A percentile compares a stretch with the other conserved stretches of the same genome.
Evolutionary conservation across 176 grass and related monocot genomes (phyloP).

Genomic region (Oryza australiensis): DNA sequence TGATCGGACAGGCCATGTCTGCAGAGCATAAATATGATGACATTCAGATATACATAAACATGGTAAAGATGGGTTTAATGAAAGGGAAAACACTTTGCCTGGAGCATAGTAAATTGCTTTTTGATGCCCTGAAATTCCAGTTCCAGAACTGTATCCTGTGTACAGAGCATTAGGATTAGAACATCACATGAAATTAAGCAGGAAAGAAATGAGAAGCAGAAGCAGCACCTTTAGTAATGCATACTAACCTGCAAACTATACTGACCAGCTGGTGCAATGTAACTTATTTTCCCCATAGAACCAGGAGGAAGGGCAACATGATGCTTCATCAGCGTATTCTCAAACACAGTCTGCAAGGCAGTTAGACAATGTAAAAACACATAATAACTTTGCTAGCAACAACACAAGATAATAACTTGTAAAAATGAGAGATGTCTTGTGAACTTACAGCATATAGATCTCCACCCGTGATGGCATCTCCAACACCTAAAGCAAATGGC

Average conservation of each 20-base stretch:
- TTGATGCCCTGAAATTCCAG: constrained; percentile 88
- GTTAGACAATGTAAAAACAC: constrained; percentile 8
- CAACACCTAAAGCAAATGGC: constrained; percentile 55
- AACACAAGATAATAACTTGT: background rate
- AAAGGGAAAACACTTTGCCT: constrained; percentile 50
- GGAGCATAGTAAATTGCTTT: constrained; percentile 78
- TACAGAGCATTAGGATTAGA: constrained; percentile 20
- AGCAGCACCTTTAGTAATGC: background rate
- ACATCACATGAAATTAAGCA: background rate
- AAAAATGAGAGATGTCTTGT: background rate
- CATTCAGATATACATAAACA: constrained; percentile 28
- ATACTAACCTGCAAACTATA: constrained; percentile 69
- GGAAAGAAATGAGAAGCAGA: constrained; percentile 1
- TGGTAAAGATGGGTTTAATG: background rate
- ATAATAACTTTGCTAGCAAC: constrained; percentile 13
- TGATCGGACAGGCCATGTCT: constrained; percentile 84
- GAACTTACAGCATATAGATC: constrained; percentile 80
- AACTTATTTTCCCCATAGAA: constrained; percentile 77
- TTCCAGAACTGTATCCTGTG: constrained; percentile 74
- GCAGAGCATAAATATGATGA: constrained; percentile 27
- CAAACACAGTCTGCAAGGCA: constrained; percentile 54
- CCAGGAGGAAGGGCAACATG: constrained; percentile 69
- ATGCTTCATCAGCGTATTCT: constrained; percentile 78
- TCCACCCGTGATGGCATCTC: constrained; percentile 70
- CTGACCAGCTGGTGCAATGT: constrained; percentile 67